Evolutionary conservation across 768 basidiomycete genomes (phyloP).

Genomic region (Tulasnella sp.): DNA sequence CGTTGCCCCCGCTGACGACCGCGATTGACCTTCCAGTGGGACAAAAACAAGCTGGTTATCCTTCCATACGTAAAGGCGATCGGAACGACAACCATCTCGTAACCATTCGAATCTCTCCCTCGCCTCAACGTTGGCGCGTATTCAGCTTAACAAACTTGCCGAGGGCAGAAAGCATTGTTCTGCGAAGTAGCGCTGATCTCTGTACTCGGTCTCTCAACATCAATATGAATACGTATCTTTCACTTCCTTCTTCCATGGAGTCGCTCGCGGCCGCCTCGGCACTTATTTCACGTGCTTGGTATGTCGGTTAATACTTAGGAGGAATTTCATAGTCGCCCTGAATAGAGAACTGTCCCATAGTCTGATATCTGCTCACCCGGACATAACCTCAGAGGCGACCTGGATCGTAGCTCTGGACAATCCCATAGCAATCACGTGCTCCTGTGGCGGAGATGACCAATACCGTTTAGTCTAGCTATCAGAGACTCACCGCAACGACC

Average conservation of each 20-base stretch:
- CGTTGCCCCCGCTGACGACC: background rate
- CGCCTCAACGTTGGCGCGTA: background rate
- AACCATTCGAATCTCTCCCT: background rate
- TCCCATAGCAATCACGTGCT: background rate
- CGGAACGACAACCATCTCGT: background rate
- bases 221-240: no score
- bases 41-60: conserved; percentile 51
- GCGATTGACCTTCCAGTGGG: conserved; percentile 45
- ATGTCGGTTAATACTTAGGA: background rate
- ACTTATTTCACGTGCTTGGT: background rate
- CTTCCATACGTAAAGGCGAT: conserved; percentile 39
- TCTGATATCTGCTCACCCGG: background rate
- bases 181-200: no score
- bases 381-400: background rate
- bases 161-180: no score
- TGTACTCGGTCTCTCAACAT: no score
- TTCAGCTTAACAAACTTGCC: background rate
- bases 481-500: background rate
- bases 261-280: no score
- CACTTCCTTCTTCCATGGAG: background rate
- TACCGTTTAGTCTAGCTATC: background rate
- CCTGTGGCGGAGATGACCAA: background rate
- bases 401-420: no score
- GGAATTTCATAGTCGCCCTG: no score
- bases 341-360: no score